Base-by-base conservation (phyloP, 805 yeast genomes). In the Scheffersomyces amazonensis region DNA sequence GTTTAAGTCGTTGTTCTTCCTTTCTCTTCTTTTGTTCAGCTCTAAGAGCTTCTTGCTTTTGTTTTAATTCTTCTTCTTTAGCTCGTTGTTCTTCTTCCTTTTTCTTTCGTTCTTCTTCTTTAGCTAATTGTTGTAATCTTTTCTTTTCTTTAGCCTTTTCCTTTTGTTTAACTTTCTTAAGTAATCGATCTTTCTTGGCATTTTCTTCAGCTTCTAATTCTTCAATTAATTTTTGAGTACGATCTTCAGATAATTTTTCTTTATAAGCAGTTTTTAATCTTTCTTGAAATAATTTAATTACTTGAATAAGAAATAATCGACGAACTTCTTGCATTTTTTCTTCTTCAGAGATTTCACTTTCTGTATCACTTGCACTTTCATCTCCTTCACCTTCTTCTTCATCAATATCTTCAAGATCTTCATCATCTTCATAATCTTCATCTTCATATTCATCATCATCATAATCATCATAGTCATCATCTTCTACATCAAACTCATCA, bases 171-270 rank as follows among this genome's bases (percentile, higher is more conserved):
- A 71, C 72, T 49, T 82, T 83, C 56, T 80, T 81, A 54, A 80
- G 77, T 50, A 81, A 86, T 43, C 75, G 78, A 35, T 78, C 85
- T 53, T 75, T 80, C 57, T 80, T 76, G 32, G 80, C 78, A 34
- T 64, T 65, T 45, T 81, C 83, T 58, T 83, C 91, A 6, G 79
- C 81, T 47, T 83, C 89, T 32, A 83, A 64, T 52, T 84, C 91
- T 53, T 74, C 79, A 42, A 84, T 69, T 44, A 84, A 68, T 42
- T 73, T 76, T 40, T 72, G 65, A 9, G 83, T 74, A 41, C 82
- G 72, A 49, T 85, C 93, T 42, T 83, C 87, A 10, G 96, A 90
- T 34, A 84, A 77, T 46, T 80, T 83, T 50, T 83, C 90, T 44
- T 85, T 84, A 54, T 82, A 89, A 0, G 95, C 87, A 21, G 75